Conservation (phyloP, 495 filamentous ascomycete species). For the Aspergillus funiculosus region DNA sequence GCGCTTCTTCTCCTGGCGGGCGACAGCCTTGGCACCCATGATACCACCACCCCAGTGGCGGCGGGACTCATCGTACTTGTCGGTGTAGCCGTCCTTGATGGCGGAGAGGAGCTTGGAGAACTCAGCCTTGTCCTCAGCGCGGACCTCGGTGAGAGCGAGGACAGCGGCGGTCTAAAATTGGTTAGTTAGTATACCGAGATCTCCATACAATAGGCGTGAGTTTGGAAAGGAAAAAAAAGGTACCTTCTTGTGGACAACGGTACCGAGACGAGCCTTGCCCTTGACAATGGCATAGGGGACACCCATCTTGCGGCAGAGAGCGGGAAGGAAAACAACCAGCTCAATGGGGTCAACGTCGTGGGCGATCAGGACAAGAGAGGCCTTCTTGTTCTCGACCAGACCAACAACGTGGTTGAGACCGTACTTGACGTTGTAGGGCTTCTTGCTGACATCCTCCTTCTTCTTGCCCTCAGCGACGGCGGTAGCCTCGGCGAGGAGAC, state of each 20-base stretch:
- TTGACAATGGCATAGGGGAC: slow-evolving; percentile 98
- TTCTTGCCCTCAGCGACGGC: slow-evolving; percentile 97
- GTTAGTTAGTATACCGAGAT: slow-evolving; percentile 1
- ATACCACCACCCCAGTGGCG: slow-evolving; percentile 99
- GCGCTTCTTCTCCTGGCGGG: slow-evolving; percentile 89
- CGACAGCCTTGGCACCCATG: slow-evolving; percentile 96
- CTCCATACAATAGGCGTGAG: not conserved
- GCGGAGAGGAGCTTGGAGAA: slow-evolving; percentile 91
- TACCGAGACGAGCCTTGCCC: slow-evolving; percentile 98
- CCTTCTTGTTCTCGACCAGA: slow-evolving; percentile 99
- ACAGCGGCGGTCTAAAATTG: slow-evolving; percentile 78
- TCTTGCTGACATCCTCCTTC: slow-evolving; percentile 99
- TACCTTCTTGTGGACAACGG: slow-evolving; percentile 99
- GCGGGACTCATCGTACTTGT: slow-evolving; percentile 89
- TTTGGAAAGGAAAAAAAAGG: slow-evolving; percentile 5
- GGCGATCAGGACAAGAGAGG: slow-evolving; percentile 91
- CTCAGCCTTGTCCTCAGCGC: slow-evolving; percentile 95
- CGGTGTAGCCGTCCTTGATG: slow-evolving; percentile 96
- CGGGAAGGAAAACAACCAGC: slow-evolving; percentile 97
- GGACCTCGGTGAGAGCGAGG: slow-evolving; percentile 91
- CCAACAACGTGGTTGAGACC: slow-evolving; percentile 99
- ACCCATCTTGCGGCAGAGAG: slow-evolving; percentile 99
- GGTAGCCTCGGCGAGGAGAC: slow-evolving; percentile 93
- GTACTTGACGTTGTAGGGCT: slow-evolving; percentile 98
- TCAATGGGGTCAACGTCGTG: slow-evolving; percentile 99